Base-by-base conservation (phyloP, 805 yeast genomes). In the Metschnikowia lachancei region DNA sequence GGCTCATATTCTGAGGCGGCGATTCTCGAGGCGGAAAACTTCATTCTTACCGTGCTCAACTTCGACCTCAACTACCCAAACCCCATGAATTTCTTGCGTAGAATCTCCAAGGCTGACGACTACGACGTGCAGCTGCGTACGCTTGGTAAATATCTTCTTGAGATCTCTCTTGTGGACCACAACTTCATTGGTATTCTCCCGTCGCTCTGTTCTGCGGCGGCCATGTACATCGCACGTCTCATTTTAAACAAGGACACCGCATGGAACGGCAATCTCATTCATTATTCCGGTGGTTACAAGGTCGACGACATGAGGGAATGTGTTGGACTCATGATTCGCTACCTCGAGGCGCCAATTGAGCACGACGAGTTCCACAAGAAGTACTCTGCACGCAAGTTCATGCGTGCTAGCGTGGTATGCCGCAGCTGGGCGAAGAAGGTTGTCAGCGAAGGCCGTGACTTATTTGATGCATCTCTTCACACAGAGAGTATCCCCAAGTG, bases 361-460 rank as follows among this genome's bases (percentile, higher is more conserved):
- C 96, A 91, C 67, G 96, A 88, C 61, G 96, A 89, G 64, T 89
- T 92, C 61, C 90, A 89, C 73, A 87, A 86, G 62, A 94, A 94
- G 69, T 94, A 94, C 63, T 92, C 96, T 39, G 81, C 94, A 28
- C 82, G 89, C 62, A 85, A 87, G 64, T 90, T 84, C 62, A 80
- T 94, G 85, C 87, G 88, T 66, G 94, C 90, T 22, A 82, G 89
- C 47, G 78, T 85, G 16, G 73, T 85, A 47, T 84, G 94, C 52
- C 78, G 92, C 62, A 86, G 85, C 63, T 86, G 94, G 94, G 94
- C 91, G 19, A 81, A 83, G 61, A 77, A 81, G 57, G 68, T 77
- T 44, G 67, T 68, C 36, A 59, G 70, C 36, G 82, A 77, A 50
- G 74, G 76, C 41, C 75, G 69, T 51, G 59, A 54, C 30, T 53